Conservation (phyloP, 2,329 filamentous ascomycete genomes). For the Trichophyton benhamiae region DNA sequence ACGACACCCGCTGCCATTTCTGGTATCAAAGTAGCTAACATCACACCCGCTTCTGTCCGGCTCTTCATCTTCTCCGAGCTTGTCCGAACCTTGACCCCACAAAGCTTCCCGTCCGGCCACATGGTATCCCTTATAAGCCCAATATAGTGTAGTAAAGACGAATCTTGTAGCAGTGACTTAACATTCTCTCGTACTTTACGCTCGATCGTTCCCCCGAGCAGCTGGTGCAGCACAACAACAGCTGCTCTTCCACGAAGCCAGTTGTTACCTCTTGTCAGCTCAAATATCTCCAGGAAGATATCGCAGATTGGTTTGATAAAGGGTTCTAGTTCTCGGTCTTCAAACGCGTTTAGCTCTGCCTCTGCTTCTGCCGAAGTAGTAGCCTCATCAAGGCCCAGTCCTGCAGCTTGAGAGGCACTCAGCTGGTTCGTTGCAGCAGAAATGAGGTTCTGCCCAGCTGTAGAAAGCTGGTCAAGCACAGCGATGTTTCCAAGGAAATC, state of each 20-base stretch:
- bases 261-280: conserved; percentile 87
- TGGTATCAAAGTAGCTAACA: conserved; percentile 79
- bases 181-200: conserved; percentile 83
- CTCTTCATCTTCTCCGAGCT: conserved; percentile 64
- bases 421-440: conserved; percentile 42
- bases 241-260: conserved; percentile 94
- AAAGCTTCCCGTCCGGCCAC: conserved; percentile 54
- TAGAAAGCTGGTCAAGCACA: conserved; percentile 83
- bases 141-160: conserved; percentile 65
- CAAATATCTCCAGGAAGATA: conserved; percentile 90
- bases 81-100: conserved; percentile 46
- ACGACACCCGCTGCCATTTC: conserved; percentile 90
- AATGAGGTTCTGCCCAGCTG: conserved; percentile 75
- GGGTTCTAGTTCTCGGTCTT: conserved; percentile 74
- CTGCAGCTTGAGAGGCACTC: conserved; percentile 20
- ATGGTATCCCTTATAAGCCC: conserved; percentile 59
- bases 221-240: conserved; percentile 88
- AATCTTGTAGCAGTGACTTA: conserved; percentile 60
- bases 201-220: conserved; percentile 91
- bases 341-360: conserved; percentile 85
- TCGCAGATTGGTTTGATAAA: conserved; percentile 99
- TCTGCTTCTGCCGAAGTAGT: conserved; percentile 59
- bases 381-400: conserved; percentile 24
- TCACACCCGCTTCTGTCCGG: conserved; percentile 72
- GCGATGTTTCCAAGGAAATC: conserved; percentile 94